phyloP scores from a whole-genome alignment of 2,329 filamentous ascomycete genomes.

The Fusarium multiceps region DNA sequence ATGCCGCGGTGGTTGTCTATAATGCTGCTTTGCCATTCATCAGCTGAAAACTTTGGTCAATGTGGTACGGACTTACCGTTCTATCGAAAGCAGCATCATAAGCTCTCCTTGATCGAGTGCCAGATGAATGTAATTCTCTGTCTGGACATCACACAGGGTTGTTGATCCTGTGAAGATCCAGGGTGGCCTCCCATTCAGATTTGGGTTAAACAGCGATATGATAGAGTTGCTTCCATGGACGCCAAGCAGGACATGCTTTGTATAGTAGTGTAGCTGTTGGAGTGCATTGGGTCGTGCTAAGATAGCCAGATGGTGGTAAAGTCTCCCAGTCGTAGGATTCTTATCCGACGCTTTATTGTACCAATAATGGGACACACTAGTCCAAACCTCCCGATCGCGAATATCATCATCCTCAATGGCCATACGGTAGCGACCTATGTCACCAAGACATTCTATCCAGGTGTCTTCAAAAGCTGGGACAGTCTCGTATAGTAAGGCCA shows the following conservation, averaged over 20 bases:
- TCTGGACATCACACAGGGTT: too few species aligned
- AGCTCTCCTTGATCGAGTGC: too few species aligned
- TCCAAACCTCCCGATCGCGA: slow-evolving; percentile 84
- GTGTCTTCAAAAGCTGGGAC: slow-evolving; percentile 85
- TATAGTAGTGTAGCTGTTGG: slow-evolving; percentile 78
- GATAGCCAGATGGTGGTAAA: slow-evolving; percentile 91
- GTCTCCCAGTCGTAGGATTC: slow-evolving; percentile 74
- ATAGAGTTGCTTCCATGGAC: too few species aligned
- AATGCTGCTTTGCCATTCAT: too few species aligned
- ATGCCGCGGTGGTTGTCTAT: too few species aligned
- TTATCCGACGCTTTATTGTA: slow-evolving; percentile 84
- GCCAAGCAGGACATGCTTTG: slow-evolving; percentile 49
- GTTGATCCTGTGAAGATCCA: too few species aligned
- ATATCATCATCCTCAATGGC: slow-evolving; percentile 88
- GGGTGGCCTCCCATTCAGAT: too few species aligned
- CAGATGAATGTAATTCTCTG: too few species aligned
- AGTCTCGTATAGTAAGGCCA: slow-evolving; percentile 86
- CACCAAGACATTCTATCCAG: slow-evolving; percentile 93
- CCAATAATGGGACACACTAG: slow-evolving; percentile 80
- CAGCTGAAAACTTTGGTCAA: too few species aligned
- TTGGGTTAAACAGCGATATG: too few species aligned
- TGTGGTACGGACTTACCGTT: too few species aligned
- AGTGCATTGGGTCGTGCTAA: slow-evolving; percentile 75
- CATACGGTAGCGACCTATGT: slow-evolving; percentile 87
- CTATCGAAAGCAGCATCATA: too few species aligned